Conservation (phyloP, 306 rosid genomes). For the Gynostemma pentaphyllum region DNA sequence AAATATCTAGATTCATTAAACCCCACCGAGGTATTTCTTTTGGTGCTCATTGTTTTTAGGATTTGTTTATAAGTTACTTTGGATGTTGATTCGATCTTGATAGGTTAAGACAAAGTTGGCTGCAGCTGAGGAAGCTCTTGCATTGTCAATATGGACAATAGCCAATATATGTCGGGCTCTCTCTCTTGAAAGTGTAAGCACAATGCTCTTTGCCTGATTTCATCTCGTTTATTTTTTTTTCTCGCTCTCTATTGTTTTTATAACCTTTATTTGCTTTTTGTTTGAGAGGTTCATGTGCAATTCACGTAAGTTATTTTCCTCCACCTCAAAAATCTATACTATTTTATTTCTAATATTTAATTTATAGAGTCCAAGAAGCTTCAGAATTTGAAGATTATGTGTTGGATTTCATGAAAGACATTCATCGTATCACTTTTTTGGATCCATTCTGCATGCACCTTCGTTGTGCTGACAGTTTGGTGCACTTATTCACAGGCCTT, state of each 20-base stretch:
- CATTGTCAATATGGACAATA: constrained; percentile 84
- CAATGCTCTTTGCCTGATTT: constrained; percentile 10
- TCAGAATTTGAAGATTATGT: too few species aligned
- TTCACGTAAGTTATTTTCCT: neutral
- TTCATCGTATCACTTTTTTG: too few species aligned
- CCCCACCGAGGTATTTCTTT: constrained; percentile 45
- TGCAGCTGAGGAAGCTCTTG: constrained; percentile 75
- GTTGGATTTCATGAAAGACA: too few species aligned
- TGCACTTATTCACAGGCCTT: too few species aligned
- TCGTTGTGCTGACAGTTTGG: too few species aligned
- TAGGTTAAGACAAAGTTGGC: constrained; percentile 54
- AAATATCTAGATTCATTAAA: constrained; percentile 26
- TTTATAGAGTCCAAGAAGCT: too few species aligned
- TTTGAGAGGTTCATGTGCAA: too few species aligned
- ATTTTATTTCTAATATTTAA: too few species aligned
- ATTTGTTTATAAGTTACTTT: neutral
- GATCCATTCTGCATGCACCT: too few species aligned
- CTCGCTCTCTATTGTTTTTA: neutral
- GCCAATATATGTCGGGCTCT: constrained; percentile 80
- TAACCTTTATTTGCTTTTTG: too few species aligned
- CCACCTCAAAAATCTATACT: too few species aligned
- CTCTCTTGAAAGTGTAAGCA: constrained; percentile 75
- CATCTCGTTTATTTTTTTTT: neutral
- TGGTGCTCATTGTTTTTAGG: constrained; percentile 5
- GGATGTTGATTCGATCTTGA: neutral